phyloP scores from a whole-genome alignment of 1,284 basidiomycete genomes.

The Testicularia cyperi region DNA sequence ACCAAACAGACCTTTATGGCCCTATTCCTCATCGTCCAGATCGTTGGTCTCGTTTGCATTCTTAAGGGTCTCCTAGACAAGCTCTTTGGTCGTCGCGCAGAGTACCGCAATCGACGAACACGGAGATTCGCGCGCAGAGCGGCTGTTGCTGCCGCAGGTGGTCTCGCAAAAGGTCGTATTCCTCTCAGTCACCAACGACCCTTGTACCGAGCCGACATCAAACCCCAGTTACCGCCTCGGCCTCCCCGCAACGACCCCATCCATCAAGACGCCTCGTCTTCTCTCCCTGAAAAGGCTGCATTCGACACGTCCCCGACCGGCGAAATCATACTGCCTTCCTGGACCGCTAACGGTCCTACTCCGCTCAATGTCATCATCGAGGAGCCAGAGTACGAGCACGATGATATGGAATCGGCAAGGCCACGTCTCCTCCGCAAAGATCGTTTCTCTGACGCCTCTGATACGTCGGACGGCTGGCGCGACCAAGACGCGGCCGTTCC shows the following conservation, averaged over 20 bases:
- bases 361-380: constrained; percentile 39
- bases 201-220: constrained; percentile 23
- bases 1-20: constrained; percentile 42
- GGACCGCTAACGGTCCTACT: constrained; percentile 31
- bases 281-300: background rate
- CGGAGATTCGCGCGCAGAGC: constrained; percentile 29
- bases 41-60: constrained; percentile 16
- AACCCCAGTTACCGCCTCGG: constrained; percentile 26
- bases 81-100: constrained; percentile 28
- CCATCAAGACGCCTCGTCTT: background rate
- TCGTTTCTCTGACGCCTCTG: constrained; percentile 7
- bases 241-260: constrained; percentile 20
- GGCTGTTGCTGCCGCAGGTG: constrained; percentile 30
- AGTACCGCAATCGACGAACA: constrained; percentile 34
- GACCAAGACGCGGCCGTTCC: no score
- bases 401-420: no score
- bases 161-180: constrained; percentile 16
- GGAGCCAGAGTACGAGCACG: constrained; percentile 20
- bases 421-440: no score
- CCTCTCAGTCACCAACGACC: constrained; percentile 34
- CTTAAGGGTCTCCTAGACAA: constrained; percentile 37
- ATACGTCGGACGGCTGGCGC: constrained; percentile 6
- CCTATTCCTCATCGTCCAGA: constrained; percentile 24
- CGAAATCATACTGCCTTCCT: constrained; percentile 34
- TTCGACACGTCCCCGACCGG: constrained; percentile 23